A percentile compares a stretch with the other conserved stretches of the same genome.
Conservation (phyloP, 2,329 filamentous ascomycete genomes). For the Ophiognomonia clavigignenti-juglandacearum region DNA sequence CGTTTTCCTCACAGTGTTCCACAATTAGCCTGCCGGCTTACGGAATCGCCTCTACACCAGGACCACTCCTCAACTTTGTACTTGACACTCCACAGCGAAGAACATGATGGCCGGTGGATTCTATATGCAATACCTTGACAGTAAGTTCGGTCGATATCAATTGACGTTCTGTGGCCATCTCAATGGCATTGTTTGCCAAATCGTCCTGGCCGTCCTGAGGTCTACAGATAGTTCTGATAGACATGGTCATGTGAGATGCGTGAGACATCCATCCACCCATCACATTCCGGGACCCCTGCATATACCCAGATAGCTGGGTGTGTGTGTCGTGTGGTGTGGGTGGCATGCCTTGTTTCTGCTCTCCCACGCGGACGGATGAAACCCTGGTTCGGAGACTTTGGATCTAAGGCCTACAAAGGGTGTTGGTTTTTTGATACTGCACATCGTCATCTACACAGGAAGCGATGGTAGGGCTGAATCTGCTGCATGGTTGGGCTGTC, state of each 20-base stretch:
- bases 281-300: conserved; percentile 10
- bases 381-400: neutral
- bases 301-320: neutral
- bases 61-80: neutral
- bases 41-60: conserved; percentile 15
- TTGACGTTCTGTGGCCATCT: conserved; percentile 13
- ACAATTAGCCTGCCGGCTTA: conserved; percentile 20
- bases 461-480: conserved; percentile 24
- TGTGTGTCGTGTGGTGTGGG: conserved; percentile 8
- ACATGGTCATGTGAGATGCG: conserved; percentile 8
- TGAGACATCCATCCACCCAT: conserved; percentile 15
- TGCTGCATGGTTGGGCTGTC: conserved; percentile 27
- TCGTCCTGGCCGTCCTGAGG: neutral
- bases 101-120: conserved; percentile 53
- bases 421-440: neutral
- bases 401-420: conserved; percentile 1
- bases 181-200: conserved; percentile 5
- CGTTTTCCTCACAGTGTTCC: conserved; percentile 15
- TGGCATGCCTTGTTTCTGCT: conserved; percentile 8
- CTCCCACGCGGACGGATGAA: conserved; percentile 1
- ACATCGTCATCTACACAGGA: conserved; percentile 3
- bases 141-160: conserved; percentile 47
- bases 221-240: neutral
- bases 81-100: conserved; percentile 9
- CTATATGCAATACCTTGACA: conserved; percentile 70